A percentile compares a stretch with the other conserved stretches of the same genome.
phyloP scores from a whole-genome alignment of 2,329 filamentous ascomycete species.

The Xylaria sp. region DNA sequence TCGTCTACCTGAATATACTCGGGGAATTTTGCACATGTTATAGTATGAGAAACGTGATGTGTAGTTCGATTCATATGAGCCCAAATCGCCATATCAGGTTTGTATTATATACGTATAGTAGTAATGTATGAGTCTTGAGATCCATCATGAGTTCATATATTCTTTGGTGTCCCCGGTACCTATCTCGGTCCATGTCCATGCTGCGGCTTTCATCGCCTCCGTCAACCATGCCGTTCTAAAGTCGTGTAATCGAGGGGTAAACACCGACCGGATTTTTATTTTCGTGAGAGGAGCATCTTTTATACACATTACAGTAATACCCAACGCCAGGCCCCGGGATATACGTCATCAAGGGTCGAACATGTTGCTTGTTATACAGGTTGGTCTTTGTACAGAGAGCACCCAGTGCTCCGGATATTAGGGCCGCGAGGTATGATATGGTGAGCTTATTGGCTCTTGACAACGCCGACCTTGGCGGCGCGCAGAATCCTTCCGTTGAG shows the following conservation, averaged over 20 bases:
- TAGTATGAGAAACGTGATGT: neutral
- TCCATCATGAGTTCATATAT: conserved; percentile 19
- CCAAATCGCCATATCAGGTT: neutral
- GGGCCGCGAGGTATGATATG: neutral
- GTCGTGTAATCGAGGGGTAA: conserved; percentile 24
- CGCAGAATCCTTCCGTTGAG: conserved; percentile 89
- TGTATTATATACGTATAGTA: conserved; percentile 11
- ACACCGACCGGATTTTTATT: conserved; percentile 32
- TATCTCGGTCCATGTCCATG: conserved; percentile 20
- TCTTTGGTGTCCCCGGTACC: conserved; percentile 25
- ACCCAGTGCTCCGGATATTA: conserved; percentile 19
- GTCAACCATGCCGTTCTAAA: conserved; percentile 16
- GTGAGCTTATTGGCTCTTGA: conserved; percentile 68
- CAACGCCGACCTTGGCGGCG: conserved; percentile 94
- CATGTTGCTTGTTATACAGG: conserved; percentile 35
- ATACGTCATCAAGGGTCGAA: conserved; percentile 31
- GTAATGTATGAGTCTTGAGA: neutral
- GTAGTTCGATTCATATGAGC: neutral
- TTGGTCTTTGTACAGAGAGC: conserved; percentile 35
- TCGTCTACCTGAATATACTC: neutral
- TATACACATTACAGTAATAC: conserved; percentile 36
- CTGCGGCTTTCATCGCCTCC: conserved; percentile 1
- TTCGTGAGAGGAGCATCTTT: conserved; percentile 42
- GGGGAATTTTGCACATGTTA: neutral
- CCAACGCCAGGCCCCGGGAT: conserved; percentile 34